Conservation (phyloP, 148 eudicot genomes). For the Amaranthus palmeri region DNA sequence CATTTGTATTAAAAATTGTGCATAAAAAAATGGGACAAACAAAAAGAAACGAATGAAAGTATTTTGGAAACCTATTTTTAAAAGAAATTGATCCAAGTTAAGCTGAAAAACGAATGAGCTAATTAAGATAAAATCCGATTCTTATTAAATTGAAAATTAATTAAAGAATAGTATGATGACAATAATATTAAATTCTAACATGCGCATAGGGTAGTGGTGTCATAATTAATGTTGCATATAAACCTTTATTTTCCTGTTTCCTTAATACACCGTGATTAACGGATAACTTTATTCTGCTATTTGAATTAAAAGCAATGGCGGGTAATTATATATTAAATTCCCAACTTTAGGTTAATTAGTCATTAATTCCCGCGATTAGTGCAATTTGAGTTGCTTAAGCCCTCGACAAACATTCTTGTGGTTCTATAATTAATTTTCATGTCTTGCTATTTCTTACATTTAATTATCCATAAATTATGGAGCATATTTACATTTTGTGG, state of each 20-base stretch:
- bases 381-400: conserved; percentile 3
- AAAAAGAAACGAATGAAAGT: too few relatives aligned
- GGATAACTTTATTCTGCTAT: neutral
- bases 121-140: too few relatives aligned
- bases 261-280: conserved; percentile 22
- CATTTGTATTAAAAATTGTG: too few relatives aligned
- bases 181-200: neutral
- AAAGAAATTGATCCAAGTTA: too few relatives aligned
- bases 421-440: neutral
- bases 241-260: neutral
- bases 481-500: neutral
- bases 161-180: neutral
- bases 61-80: too few relatives aligned
- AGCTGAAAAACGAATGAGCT: too few relatives aligned
- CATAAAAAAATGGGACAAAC: too few relatives aligned
- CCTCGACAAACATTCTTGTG: neutral
- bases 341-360: conserved; percentile 1
- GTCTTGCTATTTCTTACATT: neutral
- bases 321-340: neutral
- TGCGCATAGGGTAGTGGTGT: conserved; percentile 6
- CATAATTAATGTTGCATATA: conserved; percentile 15
- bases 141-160: too few relatives aligned
- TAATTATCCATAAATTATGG: conserved; percentile 6
- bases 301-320: neutral
- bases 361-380: conserved; percentile 20